phyloP scores from a whole-genome alignment of 108 stramenopile genomes.

The Fragilaria radians region DNA sequence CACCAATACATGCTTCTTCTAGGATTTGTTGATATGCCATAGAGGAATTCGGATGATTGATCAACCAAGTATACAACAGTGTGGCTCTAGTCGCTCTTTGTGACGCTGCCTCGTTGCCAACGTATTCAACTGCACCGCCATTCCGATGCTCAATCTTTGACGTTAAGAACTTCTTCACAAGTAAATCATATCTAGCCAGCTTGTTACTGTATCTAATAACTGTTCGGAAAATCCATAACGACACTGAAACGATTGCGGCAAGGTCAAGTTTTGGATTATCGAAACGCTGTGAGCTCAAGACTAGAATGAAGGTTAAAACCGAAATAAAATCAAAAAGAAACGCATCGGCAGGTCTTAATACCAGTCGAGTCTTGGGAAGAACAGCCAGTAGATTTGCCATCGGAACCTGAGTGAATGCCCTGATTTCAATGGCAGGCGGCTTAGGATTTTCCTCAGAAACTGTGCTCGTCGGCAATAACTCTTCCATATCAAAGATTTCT shows the following conservation, averaged over 20 bases:
- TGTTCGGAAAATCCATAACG: conserved; percentile 56
- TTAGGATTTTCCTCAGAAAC: conserved; percentile 23
- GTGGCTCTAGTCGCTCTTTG: conserved; percentile 57
- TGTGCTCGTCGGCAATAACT: conserved; percentile 16
- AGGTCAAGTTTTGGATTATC: conserved; percentile 71
- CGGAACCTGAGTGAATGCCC: conserved; percentile 63
- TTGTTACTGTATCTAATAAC: conserved; percentile 79
- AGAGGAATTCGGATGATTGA: conserved; percentile 3
- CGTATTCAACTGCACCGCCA: conserved; percentile 64
- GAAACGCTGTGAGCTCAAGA: conserved; percentile 52
- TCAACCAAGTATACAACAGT: conserved; percentile 34
- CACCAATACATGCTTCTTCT: conserved; percentile 10
- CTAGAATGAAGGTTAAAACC: conserved; percentile 41
- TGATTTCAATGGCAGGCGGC: conserved; percentile 55
- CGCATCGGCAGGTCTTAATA: conserved; percentile 80
- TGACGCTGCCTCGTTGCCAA: conserved; percentile 52
- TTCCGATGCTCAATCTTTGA: conserved; percentile 67
- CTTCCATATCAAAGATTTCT: conserved; percentile 70
- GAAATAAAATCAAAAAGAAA: conserved; percentile 67
- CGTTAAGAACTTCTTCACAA: conserved; percentile 81
- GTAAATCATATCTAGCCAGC: conserved; percentile 73
- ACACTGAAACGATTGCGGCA: conserved; percentile 59
- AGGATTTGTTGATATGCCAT: neutral
- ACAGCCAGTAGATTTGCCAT: conserved; percentile 78
- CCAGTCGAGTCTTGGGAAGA: conserved; percentile 65